Evolutionary conservation across 2,329 filamentous ascomycete genomes (phyloP).

Genomic region (Hypomyces perniciosus): DNA sequence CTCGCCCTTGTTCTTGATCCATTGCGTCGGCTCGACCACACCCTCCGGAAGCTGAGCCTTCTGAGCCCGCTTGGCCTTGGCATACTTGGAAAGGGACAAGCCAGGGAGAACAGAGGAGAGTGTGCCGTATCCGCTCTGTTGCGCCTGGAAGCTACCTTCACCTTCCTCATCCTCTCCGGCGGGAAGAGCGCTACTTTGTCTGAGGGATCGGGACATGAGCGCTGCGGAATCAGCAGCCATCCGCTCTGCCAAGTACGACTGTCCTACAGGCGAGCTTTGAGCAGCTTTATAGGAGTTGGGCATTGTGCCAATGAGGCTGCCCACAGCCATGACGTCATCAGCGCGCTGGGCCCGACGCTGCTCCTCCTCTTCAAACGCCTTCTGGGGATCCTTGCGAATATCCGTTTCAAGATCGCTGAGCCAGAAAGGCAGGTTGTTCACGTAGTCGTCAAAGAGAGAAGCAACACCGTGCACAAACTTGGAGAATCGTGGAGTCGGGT

Average conservation of each 20-base stretch:
- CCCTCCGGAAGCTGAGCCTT: conserved; percentile 67
- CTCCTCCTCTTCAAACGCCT: conserved; percentile 87
- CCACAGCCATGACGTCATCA: conserved; percentile 83
- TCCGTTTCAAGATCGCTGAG: conserved; percentile 85
- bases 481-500: conserved; percentile 83
- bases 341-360: conserved; percentile 72
- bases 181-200: conserved; percentile 21
- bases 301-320: conserved; percentile 69
- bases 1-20: conserved; percentile 92
- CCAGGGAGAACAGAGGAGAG: conserved; percentile 72
- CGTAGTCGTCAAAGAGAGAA: conserved; percentile 87
- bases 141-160: conserved; percentile 30
- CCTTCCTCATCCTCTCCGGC: conserved; percentile 30
- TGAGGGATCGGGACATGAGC: conserved; percentile 23
- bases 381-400: conserved; percentile 86
- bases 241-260: conserved; percentile 56
- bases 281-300: conserved; percentile 50
- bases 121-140: conserved; percentile 41
- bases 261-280: conserved; percentile 61
- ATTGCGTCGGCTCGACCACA: conserved; percentile 74
- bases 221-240: conserved; percentile 41
- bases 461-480: conserved; percentile 96
- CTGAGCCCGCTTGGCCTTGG: conserved; percentile 48
- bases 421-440: conserved; percentile 97
- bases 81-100: conserved; percentile 76